These are phyloP conservation scores for Neurospora sp. DNA, from an alignment of 495 filamentous ascomycete genomes.

Conservation along the genomic window DNA sequence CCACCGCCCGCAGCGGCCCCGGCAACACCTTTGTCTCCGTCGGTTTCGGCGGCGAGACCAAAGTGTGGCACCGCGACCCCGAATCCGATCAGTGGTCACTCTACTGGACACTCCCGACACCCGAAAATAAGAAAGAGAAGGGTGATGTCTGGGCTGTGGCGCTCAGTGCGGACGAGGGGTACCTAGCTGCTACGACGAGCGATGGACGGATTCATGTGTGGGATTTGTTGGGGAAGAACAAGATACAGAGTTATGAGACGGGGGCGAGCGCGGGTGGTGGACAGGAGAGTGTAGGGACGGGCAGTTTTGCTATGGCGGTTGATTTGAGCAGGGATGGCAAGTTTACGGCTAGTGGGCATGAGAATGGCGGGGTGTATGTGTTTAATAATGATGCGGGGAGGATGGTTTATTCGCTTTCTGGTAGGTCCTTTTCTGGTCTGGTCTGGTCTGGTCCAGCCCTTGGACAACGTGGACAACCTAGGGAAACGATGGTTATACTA, in stretches of 20 bases:
- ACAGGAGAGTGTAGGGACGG: not conserved
- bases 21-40: conserved; percentile 66
- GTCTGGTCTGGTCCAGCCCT: too few species aligned
- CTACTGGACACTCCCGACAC: conserved; percentile 21
- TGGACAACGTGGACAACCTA: too few species aligned
- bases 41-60: conserved; percentile 80
- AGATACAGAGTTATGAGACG: conserved; percentile 77
- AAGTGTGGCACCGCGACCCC: conserved; percentile 54
- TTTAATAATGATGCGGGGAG: conserved; percentile 86
- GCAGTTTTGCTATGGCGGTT: conserved; percentile 72
- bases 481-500: not conserved
- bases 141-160: conserved; percentile 79
- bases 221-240: conserved; percentile 43
- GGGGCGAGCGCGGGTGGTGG: conserved; percentile 47
- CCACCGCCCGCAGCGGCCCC: conserved; percentile 44
- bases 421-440: conserved; percentile 32
- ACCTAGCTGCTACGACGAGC: conserved; percentile 69
- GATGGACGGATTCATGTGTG: conserved; percentile 84
- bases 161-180: conserved; percentile 69
- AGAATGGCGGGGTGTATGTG: conserved; percentile 88
- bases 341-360: conserved; percentile 83
- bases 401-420: conserved; percentile 74
- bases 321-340: conserved; percentile 69
- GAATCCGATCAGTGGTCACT: conserved; percentile 44
- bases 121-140: conserved; percentile 31